phyloP scores from a whole-genome alignment of 441 rosid genomes.

The Erysimum pusillum region DNA sequence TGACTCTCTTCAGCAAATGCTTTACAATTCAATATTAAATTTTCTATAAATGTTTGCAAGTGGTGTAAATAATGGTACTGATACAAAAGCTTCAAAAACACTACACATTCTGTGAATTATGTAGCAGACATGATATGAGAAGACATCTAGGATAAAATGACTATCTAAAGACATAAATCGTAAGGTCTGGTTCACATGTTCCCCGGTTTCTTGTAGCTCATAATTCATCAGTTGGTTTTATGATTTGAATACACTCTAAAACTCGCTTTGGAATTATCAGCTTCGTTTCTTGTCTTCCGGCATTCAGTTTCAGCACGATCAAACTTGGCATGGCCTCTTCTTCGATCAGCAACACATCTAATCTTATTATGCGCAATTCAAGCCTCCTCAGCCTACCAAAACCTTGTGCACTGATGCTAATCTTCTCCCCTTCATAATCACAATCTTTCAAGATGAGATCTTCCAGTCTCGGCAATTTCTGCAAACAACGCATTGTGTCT shows the following conservation, averaged over 20 bases:
- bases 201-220: neutral
- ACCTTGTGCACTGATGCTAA: constrained; percentile 24
- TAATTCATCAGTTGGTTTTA: neutral
- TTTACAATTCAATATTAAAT: too few species aligned
- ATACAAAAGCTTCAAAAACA: too few species aligned
- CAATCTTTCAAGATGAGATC: neutral
- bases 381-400: constrained; percentile 21
- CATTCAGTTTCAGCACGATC: neutral
- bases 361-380: neutral
- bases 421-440: neutral
- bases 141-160: neutral
- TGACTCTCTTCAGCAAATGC: too few species aligned
- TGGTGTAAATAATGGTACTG: too few species aligned
- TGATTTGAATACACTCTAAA: neutral
- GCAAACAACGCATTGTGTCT: constrained; percentile 27
- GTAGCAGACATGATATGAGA: too few species aligned
- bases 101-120: too few species aligned
- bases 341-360: neutral
- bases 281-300: neutral
- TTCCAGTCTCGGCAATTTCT: constrained; percentile 19
- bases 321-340: constrained; percentile 24
- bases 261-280: neutral
- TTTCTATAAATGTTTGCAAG: too few species aligned
- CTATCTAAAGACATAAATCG: neutral
- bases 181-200: neutral